phyloP scores from a whole-genome alignment of 2,329 filamentous ascomycete species.

The Fusarium humuli region DNA sequence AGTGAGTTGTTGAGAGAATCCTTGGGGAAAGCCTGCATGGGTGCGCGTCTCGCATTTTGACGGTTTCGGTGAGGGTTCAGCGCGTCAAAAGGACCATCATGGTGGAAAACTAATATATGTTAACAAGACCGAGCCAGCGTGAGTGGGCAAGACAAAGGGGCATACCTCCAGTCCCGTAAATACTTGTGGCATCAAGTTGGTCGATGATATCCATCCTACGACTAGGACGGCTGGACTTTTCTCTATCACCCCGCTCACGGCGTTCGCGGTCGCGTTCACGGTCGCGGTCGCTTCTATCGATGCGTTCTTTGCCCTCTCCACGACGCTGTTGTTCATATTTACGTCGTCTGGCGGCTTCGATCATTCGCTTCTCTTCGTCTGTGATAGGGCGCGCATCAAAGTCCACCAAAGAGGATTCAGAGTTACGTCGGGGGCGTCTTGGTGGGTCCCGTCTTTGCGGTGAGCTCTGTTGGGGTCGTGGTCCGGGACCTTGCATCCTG shows the following conservation, averaged over 20 bases:
- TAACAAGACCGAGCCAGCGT: not conserved
- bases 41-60: slow-evolving; percentile 82
- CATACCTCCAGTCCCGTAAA: slow-evolving; percentile 91
- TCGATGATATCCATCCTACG: slow-evolving; percentile 88
- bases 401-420: slow-evolving; percentile 79
- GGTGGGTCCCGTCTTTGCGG: slow-evolving; percentile 43
- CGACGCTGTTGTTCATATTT: slow-evolving; percentile 42
- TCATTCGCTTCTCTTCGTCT: slow-evolving; percentile 62
- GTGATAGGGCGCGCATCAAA: slow-evolving; percentile 67
- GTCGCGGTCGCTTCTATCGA: slow-evolving; percentile 53
- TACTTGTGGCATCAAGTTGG: slow-evolving; percentile 94
- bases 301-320: slow-evolving; percentile 42
- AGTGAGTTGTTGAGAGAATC: slow-evolving; percentile 93
- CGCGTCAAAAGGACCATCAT: slow-evolving; percentile 97
- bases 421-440: slow-evolving; percentile 75
- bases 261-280: slow-evolving; percentile 34
- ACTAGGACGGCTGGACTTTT: slow-evolving; percentile 61
- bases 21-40: slow-evolving; percentile 96
- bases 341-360: slow-evolving; percentile 51
- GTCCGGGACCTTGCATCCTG: slow-evolving; percentile 51
- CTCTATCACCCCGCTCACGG: slow-evolving; percentile 56
- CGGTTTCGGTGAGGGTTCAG: slow-evolving; percentile 95
- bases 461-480: slow-evolving; percentile 52
- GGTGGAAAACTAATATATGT: slow-evolving; percentile 84
- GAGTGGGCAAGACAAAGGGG: slow-evolving; percentile 40